Evolutionary conservation across 1,284 basidiomycete species (phyloP), one percentile per base, ranked within the genome.

Genomic region (Ustilago crameri): DNA sequence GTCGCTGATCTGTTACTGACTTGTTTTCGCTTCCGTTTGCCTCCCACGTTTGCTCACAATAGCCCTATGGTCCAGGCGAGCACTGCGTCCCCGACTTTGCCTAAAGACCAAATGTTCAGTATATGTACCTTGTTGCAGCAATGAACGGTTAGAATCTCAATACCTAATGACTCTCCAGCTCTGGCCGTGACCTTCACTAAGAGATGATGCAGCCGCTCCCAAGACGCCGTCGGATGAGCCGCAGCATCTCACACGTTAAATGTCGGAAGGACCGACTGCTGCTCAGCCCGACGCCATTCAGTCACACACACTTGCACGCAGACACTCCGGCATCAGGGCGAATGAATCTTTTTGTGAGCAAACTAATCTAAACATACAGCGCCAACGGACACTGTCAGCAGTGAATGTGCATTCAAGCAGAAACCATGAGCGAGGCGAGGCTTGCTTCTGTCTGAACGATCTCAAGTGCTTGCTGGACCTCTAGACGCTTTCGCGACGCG

Each of bases 21-120:
- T 15, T 35, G 14, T 38, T 23, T 41, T 15, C 20, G 9, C 32
- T 38, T 17, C 15, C 32, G 44, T 34, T 18, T 23, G 27, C 22
- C 20, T n/a, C 17, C 35, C 41, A n/a, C 12, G 35, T 46, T 32
- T 22, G 10, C 9, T 44, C 20, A 8, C 40, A n/a, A 51, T 73
- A 95, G 92, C 95, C 95, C 32, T 95, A 95, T 81, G 95, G 95
- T 63, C 94, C 95, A 45, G 94, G 94, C 78, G 90, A 95, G 84
- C 89, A 89, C 83, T 96, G 94, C 84, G 86, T 86, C 76, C 90
- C 91, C 46, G 95, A 98, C 81, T 97, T 97, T 84, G 87, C 88
- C 27, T 79, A 63, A 54, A 40, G 2, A 22, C 24, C 9, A 17
- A 17, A n/a, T 22, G 18, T 49, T 15, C 17, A n/a, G 37, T 43